Evolutionary conservation across 306 rosid species (phyloP).

Genomic region (Cercis canadensis): DNA sequence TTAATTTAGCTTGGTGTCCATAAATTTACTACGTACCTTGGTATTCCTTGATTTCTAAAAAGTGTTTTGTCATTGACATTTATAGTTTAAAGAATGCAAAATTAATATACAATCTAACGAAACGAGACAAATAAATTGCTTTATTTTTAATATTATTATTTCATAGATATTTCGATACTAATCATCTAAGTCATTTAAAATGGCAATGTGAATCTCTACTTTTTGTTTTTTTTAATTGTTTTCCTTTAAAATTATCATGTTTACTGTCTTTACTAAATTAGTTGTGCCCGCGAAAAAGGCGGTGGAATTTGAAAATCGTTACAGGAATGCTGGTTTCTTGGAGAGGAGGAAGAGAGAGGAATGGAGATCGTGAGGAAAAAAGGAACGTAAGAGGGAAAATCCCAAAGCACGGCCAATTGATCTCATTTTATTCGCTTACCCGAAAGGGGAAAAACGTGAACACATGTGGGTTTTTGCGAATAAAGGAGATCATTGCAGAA

Average conservation of each 20-base stretch:
- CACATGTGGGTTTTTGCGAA: constrained; percentile 36
- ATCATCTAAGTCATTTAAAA: too few relatives aligned
- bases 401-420: constrained; percentile 30
- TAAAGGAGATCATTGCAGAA: constrained; percentile 33
- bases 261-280: constrained; percentile 25
- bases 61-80: too few relatives aligned
- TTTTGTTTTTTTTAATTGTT: not conserved
- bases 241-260: too few relatives aligned
- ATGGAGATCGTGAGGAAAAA: constrained; percentile 36
- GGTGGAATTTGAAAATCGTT: constrained; percentile 38
- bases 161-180: too few relatives aligned
- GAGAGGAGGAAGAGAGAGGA: constrained; percentile 33
- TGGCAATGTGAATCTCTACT: too few relatives aligned
- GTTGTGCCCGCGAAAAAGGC: constrained; percentile 41
- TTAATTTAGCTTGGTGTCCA: not conserved
- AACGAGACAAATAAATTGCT: not conserved
- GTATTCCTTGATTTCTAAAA: too few relatives aligned
- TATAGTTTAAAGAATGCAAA: too few relatives aligned
- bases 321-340: constrained; percentile 44
- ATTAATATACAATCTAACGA: too few relatives aligned
- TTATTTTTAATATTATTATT: too few relatives aligned
- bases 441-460: constrained; percentile 32
- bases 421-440: constrained; percentile 41
- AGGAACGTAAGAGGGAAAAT: constrained; percentile 39
- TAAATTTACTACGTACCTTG: too few relatives aligned